Percentiles rank a stretch among this genome's conserved stretches.
phyloP scores from a whole-genome alignment of 768 basidiomycete species.

The Leccinum arenicola region DNA sequence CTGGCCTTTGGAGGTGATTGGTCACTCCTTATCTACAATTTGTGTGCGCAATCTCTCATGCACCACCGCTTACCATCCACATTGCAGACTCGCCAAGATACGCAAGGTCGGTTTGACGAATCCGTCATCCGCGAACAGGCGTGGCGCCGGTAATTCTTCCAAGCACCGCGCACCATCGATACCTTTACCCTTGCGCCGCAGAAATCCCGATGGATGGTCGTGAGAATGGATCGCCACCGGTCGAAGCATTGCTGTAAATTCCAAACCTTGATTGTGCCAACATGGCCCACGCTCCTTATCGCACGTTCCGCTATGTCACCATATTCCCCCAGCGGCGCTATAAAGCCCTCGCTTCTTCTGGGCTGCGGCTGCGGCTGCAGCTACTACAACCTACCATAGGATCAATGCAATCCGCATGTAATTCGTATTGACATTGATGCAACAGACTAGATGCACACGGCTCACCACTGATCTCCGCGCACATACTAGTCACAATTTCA shows the following conservation, averaged over 20 bases:
- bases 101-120: slow-evolving; percentile 43
- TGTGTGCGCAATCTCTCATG: slow-evolving; percentile 12
- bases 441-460: neutral
- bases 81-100: slow-evolving; percentile 41
- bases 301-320: neutral
- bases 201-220: slow-evolving; percentile 40
- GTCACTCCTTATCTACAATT: slow-evolving; percentile 6
- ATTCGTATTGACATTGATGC: slow-evolving; percentile 1
- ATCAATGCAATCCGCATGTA: slow-evolving; percentile 13
- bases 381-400: slow-evolving; percentile 8
- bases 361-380: neutral
- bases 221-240: slow-evolving; percentile 21
- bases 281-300: slow-evolving; percentile 11
- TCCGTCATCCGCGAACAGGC: slow-evolving; percentile 19
- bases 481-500: slow-evolving; percentile 13
- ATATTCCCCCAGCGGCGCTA: neutral
- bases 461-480: slow-evolving; percentile 13
- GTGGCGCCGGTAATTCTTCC: slow-evolving; percentile 8
- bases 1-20: slow-evolving; percentile 60
- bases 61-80: neutral
- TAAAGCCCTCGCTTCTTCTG: neutral
- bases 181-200: slow-evolving; percentile 39
- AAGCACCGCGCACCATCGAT: slow-evolving; percentile 31
- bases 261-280: neutral
- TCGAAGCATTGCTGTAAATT: neutral